Base-by-base conservation (phyloP, 1,284 basidiomycete genomes). In the Ustanciosporium gigantosporum region DNA sequence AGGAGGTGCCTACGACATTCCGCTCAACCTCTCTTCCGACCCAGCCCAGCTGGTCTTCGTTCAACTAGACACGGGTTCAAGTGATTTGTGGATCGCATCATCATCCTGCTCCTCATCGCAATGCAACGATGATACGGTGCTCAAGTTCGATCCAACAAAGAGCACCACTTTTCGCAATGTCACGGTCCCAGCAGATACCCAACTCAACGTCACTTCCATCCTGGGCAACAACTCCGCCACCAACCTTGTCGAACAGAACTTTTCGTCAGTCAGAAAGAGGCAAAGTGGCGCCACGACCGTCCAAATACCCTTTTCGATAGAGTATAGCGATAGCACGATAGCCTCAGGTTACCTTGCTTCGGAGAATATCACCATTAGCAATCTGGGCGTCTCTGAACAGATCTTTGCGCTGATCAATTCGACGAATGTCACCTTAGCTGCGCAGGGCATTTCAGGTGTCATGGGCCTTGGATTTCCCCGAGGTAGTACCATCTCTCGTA, bases 391-490 rank as follows among this genome's bases (percentile, higher is more conserved):
- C 4, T 9, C 37, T 11, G 14, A 43, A 11, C 65, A 68, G 36
- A 43, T 46, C 16, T 68, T 68, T 34, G 61, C 61, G 5, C 43
- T 67, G n/a, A 48, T 67, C 31, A 46, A 68, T 43, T 25, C 66
- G 17, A 80, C 80, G 17, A 80, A 78, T 35, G 61, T 80, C 25
- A 78, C 79, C 1, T 50, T 80, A 25, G 45, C 64, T 1, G 49
- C 57, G 3, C 76, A 80, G 50, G 70, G 74, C 16, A 74, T 79
- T 16, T 78, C 78, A 5, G 80, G 80, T 2, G 73, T 81, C 20
- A 35, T 80, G 4, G 80, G 80, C 5, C 49, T 81, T 1, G 80
- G 79, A 6, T 80, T 80, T 46, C 77, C 80, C 0, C 60, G 80
- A 8, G 61, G 65, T 13, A 55, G 47, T 16, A 40, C 43, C 11